Evolutionary conservation across 1,284 basidiomycete genomes (phyloP), one percentile per base, ranked within the genome.

Genomic region (Anthracocystis panici-leucophaei): DNA sequence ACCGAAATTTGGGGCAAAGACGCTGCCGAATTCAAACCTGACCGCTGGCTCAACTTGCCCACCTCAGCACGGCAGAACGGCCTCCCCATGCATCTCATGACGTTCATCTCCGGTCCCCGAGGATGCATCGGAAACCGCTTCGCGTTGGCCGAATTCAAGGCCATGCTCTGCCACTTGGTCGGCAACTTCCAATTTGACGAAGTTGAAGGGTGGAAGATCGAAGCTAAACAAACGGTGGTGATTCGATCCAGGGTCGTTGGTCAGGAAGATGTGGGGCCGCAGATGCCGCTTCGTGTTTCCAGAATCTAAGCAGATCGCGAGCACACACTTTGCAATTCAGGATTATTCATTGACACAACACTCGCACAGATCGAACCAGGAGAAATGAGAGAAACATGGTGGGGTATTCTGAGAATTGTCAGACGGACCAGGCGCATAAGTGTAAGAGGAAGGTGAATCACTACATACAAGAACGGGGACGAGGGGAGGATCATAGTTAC

Each of bases 101-200:
- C 77, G 29, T 84, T 84, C 65, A 71, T 84, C 55, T 57, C 66
- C 6, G 82, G 82, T 5, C 76, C 82, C 2, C 49, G 82, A 20
- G 76, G 72, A 3, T 84, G 82, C 57, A 78, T 84, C 20, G 82
- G 82, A 2, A 69, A 80, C 42, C 40, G 77, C 4, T 83, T 83
- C 64, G 81, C 78, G 0, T 58, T 81, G 21, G 72, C 76, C 6
- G 82, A 84, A 38, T 81, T 84, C 70, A 83, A 82, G 56, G 67
- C 77, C 9, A 76, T 84, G 54, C 52, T 79, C 8, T 71, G 65
- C 38, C 58, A 66, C n/a, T 44, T 84, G 11, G 33, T 83, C 2
- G 65, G 72, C 20, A 33, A 46, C 4, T 78, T 83, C 54, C 41
- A 73, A 5, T 82, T 81, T 29, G 73, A 77, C 2, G 12, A 40